Evolutionary conservation across 192 early-diverging fungal genomes (phyloP), one percentile per base, ranked within the genome.

Genomic region (Coemansia pectinata): DNA sequence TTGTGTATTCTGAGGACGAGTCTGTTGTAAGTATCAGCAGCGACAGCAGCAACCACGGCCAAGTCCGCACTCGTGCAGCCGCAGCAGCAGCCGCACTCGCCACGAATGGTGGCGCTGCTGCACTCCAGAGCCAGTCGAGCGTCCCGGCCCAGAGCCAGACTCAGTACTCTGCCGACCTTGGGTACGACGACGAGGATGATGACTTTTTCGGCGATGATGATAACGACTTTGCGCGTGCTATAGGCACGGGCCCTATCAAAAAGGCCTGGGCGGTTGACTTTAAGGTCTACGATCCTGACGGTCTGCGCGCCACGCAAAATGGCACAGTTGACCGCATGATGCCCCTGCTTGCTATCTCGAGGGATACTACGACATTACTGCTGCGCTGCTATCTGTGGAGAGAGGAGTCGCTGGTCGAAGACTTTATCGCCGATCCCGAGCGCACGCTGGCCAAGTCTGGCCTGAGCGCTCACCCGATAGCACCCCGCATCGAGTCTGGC

Each of bases 181-280:
- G 60, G 8, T 73, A 70, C 47, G 64, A 71, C 34, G 70, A 79
- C 17, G 61, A 70, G 10, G 66, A 76, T 33, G 67, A 71, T 62
- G 75, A 73, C 63, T 70, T 67, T 52, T 71, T 63, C 23, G 68
- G 59, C 3, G 71, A 50, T 29, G 78, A 74, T 38, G 60, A 47
- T 25, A 60, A 62, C 23, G 77, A 68, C 4, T 79, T 78, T 64
- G 74, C 72, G 69, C 78, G 74, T 2, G 64, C 74, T 3, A 45
- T 73, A 2, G 50, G 48, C 40, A 19, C 60, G 15, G 39, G 45
- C 44, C 12, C 41, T 1, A 55, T 41, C 55, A 68, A 57, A 38
- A 84, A 79, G 67, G 64, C 77, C 0, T 79, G 77, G 77, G 81
- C 79, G 63, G 74, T 84, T 9, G 81, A 84, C 59, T 78, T 76